Base-by-base conservation (phyloP, 1,139 yeast species). In the Yamadazyma oceani region DNA sequence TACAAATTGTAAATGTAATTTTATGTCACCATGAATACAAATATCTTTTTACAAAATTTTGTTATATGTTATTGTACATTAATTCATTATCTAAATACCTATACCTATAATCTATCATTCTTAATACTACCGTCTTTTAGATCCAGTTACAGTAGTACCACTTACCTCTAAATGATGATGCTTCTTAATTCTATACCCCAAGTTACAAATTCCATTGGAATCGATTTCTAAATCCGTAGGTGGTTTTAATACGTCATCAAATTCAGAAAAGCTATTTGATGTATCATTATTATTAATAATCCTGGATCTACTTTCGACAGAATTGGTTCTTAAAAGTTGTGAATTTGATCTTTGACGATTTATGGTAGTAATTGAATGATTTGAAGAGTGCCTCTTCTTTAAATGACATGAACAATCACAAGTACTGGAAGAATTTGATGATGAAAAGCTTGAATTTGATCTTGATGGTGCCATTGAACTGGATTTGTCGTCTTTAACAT, bases 101-200 rank as follows among this genome's bases (percentile, higher is more conserved):
- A 26, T 16, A 17, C 10, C 13, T 31, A n/a, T 26, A 12, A 10
- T 12, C n/a, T 23, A 17, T 31, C 25, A 16, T 19, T 17, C n/a
- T n/a, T n/a, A n/a, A n/a, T n/a, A n/a, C 13, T 12, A 50, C 26
- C 55, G 39, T 33, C 46, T 50, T 35, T 59, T 50, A 9, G 55
- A 43, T 17, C 51, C 33, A 5, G 54, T 39, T 3, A 60, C 57
- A 1, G 64, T 57, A 27, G 57, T 62, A 31, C 59, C 62, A 48
- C 69, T 64, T 9, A 69, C 55, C 11, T 68, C 75, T 34, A 61
- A 51, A 47, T 72, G 78, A 48, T 69, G 74, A 47, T 72, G 78
- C 48, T 61, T 69, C 43, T 58, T 68, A 33, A 72, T 57, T 45
- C 55, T 64, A 44, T 71, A 72, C 2, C 78, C 78, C 40, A 71